A percentile compares a stretch with the other conserved stretches of the same genome.
phyloP scores from a whole-genome alignment of 2,329 filamentous ascomycete genomes.

The Xylariaceae sp. region DNA sequence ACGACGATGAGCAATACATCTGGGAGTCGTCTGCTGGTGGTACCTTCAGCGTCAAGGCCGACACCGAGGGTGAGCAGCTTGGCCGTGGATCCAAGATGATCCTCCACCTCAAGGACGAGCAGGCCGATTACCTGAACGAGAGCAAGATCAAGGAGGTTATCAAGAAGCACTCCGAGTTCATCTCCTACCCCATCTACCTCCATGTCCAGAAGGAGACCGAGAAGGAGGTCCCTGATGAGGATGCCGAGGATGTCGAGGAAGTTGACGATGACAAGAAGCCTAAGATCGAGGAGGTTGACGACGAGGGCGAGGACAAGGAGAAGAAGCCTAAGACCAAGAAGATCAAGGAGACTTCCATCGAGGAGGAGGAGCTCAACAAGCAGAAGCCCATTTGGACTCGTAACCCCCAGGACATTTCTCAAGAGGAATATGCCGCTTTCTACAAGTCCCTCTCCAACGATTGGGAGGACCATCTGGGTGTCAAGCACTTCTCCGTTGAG shows the following conservation, averaged over 20 bases:
- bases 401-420: conserved; percentile 90
- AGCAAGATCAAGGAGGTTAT: conserved; percentile 99
- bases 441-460: conserved; percentile 99
- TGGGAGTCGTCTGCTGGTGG: conserved; percentile 98
- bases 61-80: conserved; percentile 85
- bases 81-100: conserved; percentile 97
- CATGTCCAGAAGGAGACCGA: conserved; percentile 99
- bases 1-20: conserved; percentile 99
- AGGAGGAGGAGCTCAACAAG: conserved; percentile 99
- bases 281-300: conserved; percentile 89
- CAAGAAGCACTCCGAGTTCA: conserved; percentile 99
- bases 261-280: conserved; percentile 89
- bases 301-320: conserved; percentile 79
- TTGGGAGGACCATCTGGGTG: conserved; percentile 98
- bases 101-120: conserved; percentile 99
- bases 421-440: conserved; percentile 97
- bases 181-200: conserved; percentile 99
- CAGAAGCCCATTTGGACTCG: conserved; percentile 99
- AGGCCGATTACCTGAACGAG: conserved; percentile 97
- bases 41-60: conserved; percentile 88
- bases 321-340: conserved; percentile 99
- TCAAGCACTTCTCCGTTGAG: conserved; percentile 99
- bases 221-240: conserved; percentile 97
- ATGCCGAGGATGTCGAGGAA: conserved; percentile 69
- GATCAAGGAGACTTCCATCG: conserved; percentile 96